Evolutionary conservation across 352 stramenopile genomes (phyloP).

Genomic region (Phytopythium montanum): DNA sequence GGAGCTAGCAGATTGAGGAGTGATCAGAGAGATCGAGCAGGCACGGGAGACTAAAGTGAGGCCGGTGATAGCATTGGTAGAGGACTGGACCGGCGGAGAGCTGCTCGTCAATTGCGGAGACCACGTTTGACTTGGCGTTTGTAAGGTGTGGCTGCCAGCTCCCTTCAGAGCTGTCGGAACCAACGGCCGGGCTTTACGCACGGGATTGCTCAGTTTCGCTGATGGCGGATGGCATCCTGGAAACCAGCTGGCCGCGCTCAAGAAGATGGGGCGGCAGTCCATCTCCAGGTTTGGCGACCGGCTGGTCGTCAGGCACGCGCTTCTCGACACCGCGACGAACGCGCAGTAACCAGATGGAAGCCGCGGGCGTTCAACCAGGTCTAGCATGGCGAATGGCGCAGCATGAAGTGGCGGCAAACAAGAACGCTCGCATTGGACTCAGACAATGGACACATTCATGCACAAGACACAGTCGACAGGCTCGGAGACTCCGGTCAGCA

Average conservation of each 20-base stretch:
- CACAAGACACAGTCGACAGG: not conserved
- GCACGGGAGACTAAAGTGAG: not conserved
- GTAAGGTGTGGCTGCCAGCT: not conserved
- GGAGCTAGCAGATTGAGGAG: not conserved
- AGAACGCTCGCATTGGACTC: not conserved
- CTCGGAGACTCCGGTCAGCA: not conserved
- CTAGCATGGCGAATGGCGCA: not conserved
- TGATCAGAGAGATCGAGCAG: not conserved
- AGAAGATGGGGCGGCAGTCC: not conserved
- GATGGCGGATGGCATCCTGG: not conserved
- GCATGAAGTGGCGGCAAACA: not conserved
- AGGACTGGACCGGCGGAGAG: not conserved
- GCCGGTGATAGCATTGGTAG: not conserved
- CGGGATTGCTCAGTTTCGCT: not conserved
- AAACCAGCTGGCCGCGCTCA: constrained; percentile 2
- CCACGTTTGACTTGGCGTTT: not conserved
- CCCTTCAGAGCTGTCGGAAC: not conserved
- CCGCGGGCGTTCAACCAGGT: too few relatives aligned
- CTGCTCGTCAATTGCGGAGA: not conserved
- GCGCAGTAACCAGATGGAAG: too few relatives aligned
- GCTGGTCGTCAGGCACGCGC: not conserved
- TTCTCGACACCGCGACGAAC: not conserved
- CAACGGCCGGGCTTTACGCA: not conserved
- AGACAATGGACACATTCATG: not conserved
- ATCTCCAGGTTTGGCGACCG: not conserved